Evolutionary conservation across 2,329 filamentous ascomycete species (phyloP).

Genomic region (Cercospora nicotianae): DNA sequence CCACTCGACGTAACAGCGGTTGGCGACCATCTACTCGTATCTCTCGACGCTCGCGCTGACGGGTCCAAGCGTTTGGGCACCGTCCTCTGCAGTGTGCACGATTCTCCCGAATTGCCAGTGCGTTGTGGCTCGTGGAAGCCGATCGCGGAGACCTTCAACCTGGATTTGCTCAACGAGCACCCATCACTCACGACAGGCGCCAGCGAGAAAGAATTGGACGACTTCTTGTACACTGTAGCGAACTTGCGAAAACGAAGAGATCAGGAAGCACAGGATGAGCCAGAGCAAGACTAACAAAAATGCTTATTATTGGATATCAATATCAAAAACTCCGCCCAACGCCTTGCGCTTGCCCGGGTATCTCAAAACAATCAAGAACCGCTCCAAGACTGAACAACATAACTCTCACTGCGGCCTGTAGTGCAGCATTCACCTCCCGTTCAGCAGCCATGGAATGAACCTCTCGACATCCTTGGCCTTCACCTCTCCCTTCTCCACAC

Average conservation of each 20-base stretch:
- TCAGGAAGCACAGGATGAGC: constrained; percentile 9
- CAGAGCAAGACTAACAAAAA: constrained; percentile 2
- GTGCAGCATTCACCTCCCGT: constrained; percentile 10
- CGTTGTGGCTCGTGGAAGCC: constrained; percentile 8
- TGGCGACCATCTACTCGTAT: constrained; percentile 14
- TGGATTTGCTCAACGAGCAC: constrained; percentile 25
- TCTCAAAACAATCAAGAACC: constrained; percentile 5
- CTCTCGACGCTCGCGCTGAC: constrained; percentile 15
- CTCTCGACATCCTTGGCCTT: constrained; percentile 21
- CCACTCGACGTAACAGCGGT: constrained; percentile 19
- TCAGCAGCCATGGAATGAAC: constrained; percentile 27
- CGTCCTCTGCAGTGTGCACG: constrained; percentile 1
- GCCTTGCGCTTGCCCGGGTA: constrained; percentile 9
- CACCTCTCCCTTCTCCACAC: constrained; percentile 24
- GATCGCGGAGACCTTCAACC: constrained; percentile 5
- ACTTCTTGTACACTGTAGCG: constrained; percentile 50
- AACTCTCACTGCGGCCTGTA: not conserved
- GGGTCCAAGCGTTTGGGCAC: constrained; percentile 4
- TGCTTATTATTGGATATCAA: not conserved
- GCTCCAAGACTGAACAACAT: not conserved
- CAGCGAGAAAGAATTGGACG: constrained; percentile 44
- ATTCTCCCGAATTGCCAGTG: not conserved
- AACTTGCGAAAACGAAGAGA: constrained; percentile 51
- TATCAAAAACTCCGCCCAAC: constrained; percentile 2
- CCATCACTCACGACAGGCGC: constrained; percentile 23